Evolutionary conservation across 192 early-diverging fungal species (phyloP).

Genomic region (Funneliformis mosseae): DNA sequence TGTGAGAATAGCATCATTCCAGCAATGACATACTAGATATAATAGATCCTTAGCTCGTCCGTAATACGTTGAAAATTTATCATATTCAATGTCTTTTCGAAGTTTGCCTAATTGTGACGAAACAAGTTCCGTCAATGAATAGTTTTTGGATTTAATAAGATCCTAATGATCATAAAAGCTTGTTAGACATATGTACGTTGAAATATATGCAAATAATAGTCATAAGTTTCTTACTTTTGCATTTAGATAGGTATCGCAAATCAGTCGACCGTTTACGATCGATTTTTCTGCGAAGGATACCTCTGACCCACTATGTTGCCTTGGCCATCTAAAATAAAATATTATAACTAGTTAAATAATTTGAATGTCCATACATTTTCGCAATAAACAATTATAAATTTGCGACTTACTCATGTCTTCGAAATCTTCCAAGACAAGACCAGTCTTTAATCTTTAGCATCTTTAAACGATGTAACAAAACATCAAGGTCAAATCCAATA

Average conservation of each 20-base stretch:
- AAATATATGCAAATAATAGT: background rate
- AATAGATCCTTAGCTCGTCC: constrained; percentile 58
- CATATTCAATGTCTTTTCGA: constrained; percentile 84
- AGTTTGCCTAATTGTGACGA: constrained; percentile 72
- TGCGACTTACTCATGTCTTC: constrained; percentile 62
- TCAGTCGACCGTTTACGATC: constrained; percentile 80
- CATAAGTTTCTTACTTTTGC: constrained; percentile 45
- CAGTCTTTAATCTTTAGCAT: constrained; percentile 74
- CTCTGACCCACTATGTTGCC: constrained; percentile 78
- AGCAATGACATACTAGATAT: constrained; percentile 76
- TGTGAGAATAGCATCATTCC: constrained; percentile 80
- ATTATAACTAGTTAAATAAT: background rate
- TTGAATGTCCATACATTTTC: background rate
- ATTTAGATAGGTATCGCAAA: constrained; percentile 92
- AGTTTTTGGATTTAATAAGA: constrained; percentile 81
- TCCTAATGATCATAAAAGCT: constrained; percentile 53
- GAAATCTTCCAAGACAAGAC: constrained; percentile 87
- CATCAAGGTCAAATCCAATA: constrained; percentile 91
- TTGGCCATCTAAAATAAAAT: constrained; percentile 68
- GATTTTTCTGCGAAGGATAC: constrained; percentile 74
- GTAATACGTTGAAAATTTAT: constrained; percentile 75
- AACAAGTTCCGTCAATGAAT: constrained; percentile 79
- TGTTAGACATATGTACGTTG: background rate
- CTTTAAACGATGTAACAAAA: constrained; percentile 93
- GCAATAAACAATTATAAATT: background rate